These are phyloP conservation scores for Tothia fuscella DNA, from an alignment of 2,329 filamentous ascomycete genomes.

Conservation along the genomic window DNA sequence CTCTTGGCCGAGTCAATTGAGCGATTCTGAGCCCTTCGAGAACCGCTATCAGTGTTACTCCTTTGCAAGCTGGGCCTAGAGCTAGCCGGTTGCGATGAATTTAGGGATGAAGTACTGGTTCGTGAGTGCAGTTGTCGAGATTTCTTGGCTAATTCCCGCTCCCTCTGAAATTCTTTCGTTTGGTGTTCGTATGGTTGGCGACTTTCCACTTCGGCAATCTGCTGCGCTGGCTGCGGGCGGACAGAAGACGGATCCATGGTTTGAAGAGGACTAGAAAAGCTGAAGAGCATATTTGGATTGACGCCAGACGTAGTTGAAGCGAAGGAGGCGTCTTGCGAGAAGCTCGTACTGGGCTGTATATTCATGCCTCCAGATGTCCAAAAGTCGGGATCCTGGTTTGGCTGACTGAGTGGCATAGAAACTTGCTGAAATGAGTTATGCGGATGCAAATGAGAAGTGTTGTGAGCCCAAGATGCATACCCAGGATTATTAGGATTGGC, in stretches of 20 bases:
- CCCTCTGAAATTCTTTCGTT: conserved; percentile 22
- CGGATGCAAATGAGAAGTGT: conserved; percentile 17
- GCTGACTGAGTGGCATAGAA: neutral
- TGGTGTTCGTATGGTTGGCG: conserved; percentile 30
- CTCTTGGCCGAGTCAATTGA: conserved; percentile 21
- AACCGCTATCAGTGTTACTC: conserved; percentile 35
- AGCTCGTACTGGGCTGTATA: conserved; percentile 1
- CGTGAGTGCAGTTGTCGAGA: conserved; percentile 14
- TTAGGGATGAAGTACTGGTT: conserved; percentile 28
- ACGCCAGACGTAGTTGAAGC: conserved; percentile 24
- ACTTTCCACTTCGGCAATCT: conserved; percentile 15
- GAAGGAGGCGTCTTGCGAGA: conserved; percentile 6
- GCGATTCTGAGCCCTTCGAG: conserved; percentile 19
- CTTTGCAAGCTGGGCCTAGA: conserved; percentile 26
- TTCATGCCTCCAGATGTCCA: conserved; percentile 6
- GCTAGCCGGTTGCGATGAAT: conserved; percentile 21
- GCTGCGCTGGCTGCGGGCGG: conserved; percentile 12
- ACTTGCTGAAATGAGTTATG: conserved; percentile 4
- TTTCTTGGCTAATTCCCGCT: conserved; percentile 18
- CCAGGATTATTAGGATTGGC: no score
- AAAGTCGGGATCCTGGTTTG: conserved; percentile 1
- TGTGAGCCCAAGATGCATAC: conserved; percentile 22
- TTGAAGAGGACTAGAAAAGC: conserved; percentile 21
- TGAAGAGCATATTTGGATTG: conserved; percentile 36
- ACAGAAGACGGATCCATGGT: conserved; percentile 18